A percentile compares a stretch with the other conserved stretches of the same genome.
Evolutionary conservation across 1,284 basidiomycete genomes (phyloP).

Genomic region (Malassezia obtusa): DNA sequence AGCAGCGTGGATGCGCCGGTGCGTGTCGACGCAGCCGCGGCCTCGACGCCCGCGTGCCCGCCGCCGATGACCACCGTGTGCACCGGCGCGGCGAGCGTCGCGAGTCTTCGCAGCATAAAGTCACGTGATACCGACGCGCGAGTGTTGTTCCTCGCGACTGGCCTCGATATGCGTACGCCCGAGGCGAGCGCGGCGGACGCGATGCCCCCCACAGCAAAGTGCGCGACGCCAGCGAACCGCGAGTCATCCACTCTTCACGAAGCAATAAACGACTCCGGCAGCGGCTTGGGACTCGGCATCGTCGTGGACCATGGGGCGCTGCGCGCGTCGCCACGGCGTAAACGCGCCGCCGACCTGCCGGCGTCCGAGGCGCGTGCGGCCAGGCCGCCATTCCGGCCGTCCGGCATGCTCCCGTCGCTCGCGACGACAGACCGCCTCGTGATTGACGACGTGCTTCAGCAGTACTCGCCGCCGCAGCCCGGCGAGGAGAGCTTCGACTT

Average conservation of each 20-base stretch:
- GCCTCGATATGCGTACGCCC: background rate
- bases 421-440: slow-evolving; percentile 11
- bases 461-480: slow-evolving; percentile 13
- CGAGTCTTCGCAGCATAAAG: background rate
- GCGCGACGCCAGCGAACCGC: too few species aligned
- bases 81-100: background rate
- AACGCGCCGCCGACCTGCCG: background rate
- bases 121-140: slow-evolving; percentile 8
- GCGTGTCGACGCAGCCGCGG: slow-evolving; percentile 71
- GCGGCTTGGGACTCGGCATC: slow-evolving; percentile 10
- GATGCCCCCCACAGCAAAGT: too few species aligned
- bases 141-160: slow-evolving; percentile 1
- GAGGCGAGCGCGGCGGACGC: slow-evolving; percentile 1
- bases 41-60: slow-evolving; percentile 82
- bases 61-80: slow-evolving; percentile 78
- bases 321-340: background rate
- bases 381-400: slow-evolving; percentile 7
- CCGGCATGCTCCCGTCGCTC: slow-evolving; percentile 4
- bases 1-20: slow-evolving; percentile 69
- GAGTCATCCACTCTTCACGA: too few species aligned
- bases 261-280: background rate
- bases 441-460: slow-evolving; percentile 17
- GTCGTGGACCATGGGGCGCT: background rate
- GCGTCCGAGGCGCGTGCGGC: background rate
- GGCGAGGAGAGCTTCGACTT: background rate